Evolutionary conservation across 2,329 filamentous ascomycete genomes (phyloP), one percentile per base, ranked within the genome.

Genomic region (Colletotrichum sp.): DNA sequence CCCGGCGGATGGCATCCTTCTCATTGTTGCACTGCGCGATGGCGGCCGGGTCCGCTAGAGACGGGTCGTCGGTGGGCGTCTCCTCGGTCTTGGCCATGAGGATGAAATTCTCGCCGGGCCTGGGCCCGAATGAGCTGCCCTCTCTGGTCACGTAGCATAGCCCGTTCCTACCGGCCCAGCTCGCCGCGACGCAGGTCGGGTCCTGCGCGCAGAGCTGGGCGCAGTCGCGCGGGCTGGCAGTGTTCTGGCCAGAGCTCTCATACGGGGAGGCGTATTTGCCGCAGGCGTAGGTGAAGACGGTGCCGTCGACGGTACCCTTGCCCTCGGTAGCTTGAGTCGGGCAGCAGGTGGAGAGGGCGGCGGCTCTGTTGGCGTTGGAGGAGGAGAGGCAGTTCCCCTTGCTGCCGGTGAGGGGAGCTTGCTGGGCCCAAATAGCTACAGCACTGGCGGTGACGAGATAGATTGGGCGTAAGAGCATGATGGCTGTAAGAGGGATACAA

Each of bases 11-110:
- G 2, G 26, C 59, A 13, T 62, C 59, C 28, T 62, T 62, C 12
- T 62, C 59, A 2, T 34, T 34, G 0, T 62, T 34, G 0, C 59
- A 62, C 32, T 62, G 59, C 0, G 9, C 28, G 7, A 34, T 21
- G 9, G 59, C 59, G 0, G 6, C 59, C 3, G 30, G 59, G 28
- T 34, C 28, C 12, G 18, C 28, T 0, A 0, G 0, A 8, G 18
- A n/a, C 7, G 59, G 59, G 10, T 62, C 59, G 16, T 62, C 59
- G 9, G 0, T 0, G 7, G 28, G 16, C 59, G 12, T 0, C 59
- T 62, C 59, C 1, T 62, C 28, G 6, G 0, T 62, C 2, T 62
- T 62, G 6, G 59, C 18, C 15, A 39, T 0, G 0, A 39, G 34
- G 15, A 39, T 16, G 15, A 26, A 26, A 26, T 5, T 26, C 5